Evolutionary conservation across 2,329 filamentous ascomycete species (phyloP).

Genomic region (Westerdykella sp.): DNA sequence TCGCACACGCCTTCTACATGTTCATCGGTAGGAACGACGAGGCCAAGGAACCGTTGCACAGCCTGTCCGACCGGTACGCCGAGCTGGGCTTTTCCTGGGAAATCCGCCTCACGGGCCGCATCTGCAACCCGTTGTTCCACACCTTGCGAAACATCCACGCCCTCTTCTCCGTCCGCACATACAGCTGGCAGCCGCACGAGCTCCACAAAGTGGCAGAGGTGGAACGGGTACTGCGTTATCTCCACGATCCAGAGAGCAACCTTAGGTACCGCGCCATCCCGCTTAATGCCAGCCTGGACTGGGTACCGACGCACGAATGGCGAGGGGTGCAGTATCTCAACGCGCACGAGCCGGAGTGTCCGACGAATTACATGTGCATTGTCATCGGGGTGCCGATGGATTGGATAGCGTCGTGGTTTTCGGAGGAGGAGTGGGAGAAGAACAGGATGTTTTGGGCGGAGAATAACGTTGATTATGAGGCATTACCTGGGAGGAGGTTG

Average conservation of each 20-base stretch:
- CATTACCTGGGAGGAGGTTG: no score
- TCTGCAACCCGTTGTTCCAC: slow-evolving; percentile 5
- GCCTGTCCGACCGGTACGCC: slow-evolving; percentile 2
- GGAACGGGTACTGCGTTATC: not conserved
- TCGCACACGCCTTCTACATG: slow-evolving; percentile 14
- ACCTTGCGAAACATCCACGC: not conserved
- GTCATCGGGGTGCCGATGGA: slow-evolving; percentile 10
- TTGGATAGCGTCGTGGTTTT: slow-evolving; percentile 16
- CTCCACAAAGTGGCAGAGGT: not conserved
- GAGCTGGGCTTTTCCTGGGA: slow-evolving; percentile 18
- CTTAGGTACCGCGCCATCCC: slow-evolving; percentile 1
- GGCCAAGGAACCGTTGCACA: slow-evolving; percentile 11
- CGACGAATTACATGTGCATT: slow-evolving; percentile 3
- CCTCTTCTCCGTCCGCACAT: not conserved
- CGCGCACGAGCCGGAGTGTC: not conserved
- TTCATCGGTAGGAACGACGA: slow-evolving; percentile 5
- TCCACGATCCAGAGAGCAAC: not conserved
- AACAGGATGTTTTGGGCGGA: slow-evolving; percentile 3
- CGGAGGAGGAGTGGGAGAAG: slow-evolving; percentile 7
- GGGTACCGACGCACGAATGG: not conserved
- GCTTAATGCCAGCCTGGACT: not conserved
- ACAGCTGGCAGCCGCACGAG: not conserved
- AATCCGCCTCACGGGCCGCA: slow-evolving; percentile 1
- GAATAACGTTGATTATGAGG: no score
- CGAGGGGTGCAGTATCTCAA: slow-evolving; percentile 5